Evolutionary conservation across 371 early-diverging fungal species (phyloP).

Genomic region (Rhizopus arrhizus): DNA sequence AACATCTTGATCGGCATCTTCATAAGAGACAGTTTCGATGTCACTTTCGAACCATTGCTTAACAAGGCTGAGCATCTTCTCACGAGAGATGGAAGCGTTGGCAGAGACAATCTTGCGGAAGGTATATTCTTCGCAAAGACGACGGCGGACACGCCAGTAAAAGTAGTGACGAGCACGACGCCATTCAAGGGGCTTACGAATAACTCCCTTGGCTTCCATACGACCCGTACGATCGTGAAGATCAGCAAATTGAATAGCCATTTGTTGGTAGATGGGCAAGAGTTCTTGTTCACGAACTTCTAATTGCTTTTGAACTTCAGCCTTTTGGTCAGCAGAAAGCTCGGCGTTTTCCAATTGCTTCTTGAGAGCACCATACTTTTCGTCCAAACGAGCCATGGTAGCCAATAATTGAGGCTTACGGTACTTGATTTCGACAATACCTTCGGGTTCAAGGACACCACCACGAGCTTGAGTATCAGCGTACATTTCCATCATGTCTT

Average conservation of each 20-base stretch:
- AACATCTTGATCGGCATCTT: slow-evolving; percentile 58
- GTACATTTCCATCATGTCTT: slow-evolving; percentile 98
- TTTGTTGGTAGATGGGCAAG: slow-evolving; percentile 89
- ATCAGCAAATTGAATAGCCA: slow-evolving; percentile 96
- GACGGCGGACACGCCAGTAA: slow-evolving; percentile 89
- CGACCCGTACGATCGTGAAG: slow-evolving; percentile 97
- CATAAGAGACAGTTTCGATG: slow-evolving; percentile 37
- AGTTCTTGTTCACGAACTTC: slow-evolving; percentile 85
- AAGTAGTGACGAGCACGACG: slow-evolving; percentile 82
- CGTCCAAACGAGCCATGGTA: slow-evolving; percentile 91
- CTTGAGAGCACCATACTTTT: slow-evolving; percentile 75
- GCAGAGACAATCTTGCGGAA: slow-evolving; percentile 57
- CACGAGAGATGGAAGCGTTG: slow-evolving; percentile 47
- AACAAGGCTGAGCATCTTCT: slow-evolving; percentile 49
- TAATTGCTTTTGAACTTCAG: slow-evolving; percentile 68
- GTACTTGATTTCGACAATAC: slow-evolving; percentile 99
- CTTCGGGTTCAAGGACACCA: slow-evolving; percentile 98
- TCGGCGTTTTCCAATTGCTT: slow-evolving; percentile 55
- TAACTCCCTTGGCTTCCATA: slow-evolving; percentile 93
- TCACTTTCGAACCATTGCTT: slow-evolving; percentile 63
- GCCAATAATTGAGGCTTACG: slow-evolving; percentile 88
- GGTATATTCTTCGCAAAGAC: slow-evolving; percentile 76
- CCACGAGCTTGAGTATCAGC: slow-evolving; percentile 91
- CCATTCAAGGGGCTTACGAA: slow-evolving; percentile 85
- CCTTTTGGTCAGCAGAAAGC: slow-evolving; percentile 52